phyloP scores from a whole-genome alignment of 2,329 filamentous ascomycete genomes.

The Cladosporium sp. region DNA sequence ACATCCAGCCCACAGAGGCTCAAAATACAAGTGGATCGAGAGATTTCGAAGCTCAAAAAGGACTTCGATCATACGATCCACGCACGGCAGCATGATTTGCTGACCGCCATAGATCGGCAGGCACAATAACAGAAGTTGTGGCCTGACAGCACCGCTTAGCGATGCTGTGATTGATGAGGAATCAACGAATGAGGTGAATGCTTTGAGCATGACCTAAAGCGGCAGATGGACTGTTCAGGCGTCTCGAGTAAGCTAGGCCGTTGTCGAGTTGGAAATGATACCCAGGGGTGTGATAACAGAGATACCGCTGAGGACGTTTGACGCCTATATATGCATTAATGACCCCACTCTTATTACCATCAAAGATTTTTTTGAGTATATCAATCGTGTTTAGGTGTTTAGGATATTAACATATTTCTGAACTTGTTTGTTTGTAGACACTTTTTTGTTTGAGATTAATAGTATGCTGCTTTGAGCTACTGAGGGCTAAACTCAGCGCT shows the following conservation, averaged over 20 bases:
- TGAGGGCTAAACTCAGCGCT: background rate
- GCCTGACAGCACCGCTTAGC: background rate
- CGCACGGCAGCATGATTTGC: constrained; percentile 4
- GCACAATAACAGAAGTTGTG: background rate
- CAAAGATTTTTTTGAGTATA: background rate
- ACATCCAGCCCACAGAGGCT: constrained; percentile 11
- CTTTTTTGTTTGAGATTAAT: background rate
- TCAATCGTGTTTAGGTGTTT: too few relatives aligned
- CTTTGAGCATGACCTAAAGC: background rate
- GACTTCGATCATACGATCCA: background rate
- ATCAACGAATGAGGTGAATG: background rate
- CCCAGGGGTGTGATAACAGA: background rate
- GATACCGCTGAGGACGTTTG: background rate
- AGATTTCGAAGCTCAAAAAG: background rate
- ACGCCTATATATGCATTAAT: constrained; percentile 3
- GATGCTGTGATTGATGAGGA: background rate
- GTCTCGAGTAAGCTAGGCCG: background rate
- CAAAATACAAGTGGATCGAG: background rate
- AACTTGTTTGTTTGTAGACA: background rate
- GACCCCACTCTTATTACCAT: background rate
- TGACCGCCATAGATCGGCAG: background rate
- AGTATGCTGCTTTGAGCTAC: background rate
- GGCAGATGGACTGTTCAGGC: background rate
- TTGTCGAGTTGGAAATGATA: background rate
- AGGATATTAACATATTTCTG: too few relatives aligned